phyloP scores from a whole-genome alignment of 768 basidiomycete species.

The Brasilioporus rufonigricans region DNA sequence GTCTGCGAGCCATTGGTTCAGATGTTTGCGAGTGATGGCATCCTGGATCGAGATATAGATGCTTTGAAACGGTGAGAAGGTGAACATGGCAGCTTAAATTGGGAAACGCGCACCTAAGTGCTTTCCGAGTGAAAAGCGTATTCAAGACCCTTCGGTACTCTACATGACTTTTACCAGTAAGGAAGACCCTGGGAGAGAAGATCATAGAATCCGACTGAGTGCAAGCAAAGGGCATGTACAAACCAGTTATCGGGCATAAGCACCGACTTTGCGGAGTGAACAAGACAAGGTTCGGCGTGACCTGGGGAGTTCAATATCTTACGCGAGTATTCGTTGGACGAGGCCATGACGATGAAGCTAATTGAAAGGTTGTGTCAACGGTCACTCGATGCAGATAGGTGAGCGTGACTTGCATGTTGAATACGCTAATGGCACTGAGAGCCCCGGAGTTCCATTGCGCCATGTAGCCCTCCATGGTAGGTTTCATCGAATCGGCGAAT shows the following conservation, averaged over 20 bases:
- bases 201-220: neutral
- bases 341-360: constrained; percentile 99
- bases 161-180: constrained; percentile 89
- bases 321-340: constrained; percentile 87
- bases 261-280: constrained; percentile 86
- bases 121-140: constrained; percentile 89
- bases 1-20: constrained; percentile 67
- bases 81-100: neutral
- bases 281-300: constrained; percentile 92
- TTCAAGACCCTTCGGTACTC: constrained; percentile 93
- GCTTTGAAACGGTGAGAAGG: constrained; percentile 36
- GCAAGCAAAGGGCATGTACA: constrained; percentile 12
- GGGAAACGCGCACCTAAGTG: constrained; percentile 63
- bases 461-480: constrained; percentile 90
- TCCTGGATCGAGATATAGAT: constrained; percentile 88
- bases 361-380: constrained; percentile 7
- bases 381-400: neutral
- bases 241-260: constrained; percentile 87
- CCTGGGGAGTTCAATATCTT: constrained; percentile 95
- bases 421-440: constrained; percentile 88
- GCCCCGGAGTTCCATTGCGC: constrained; percentile 89
- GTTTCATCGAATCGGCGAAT: constrained; percentile 89
- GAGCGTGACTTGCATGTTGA: constrained; percentile 78
- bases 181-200: constrained; percentile 77
- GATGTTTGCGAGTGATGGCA: constrained; percentile 70